These are phyloP conservation scores for Anacardium occidentale DNA, from an alignment of 345 rosid genomes.

Conservation along the genomic window DNA sequence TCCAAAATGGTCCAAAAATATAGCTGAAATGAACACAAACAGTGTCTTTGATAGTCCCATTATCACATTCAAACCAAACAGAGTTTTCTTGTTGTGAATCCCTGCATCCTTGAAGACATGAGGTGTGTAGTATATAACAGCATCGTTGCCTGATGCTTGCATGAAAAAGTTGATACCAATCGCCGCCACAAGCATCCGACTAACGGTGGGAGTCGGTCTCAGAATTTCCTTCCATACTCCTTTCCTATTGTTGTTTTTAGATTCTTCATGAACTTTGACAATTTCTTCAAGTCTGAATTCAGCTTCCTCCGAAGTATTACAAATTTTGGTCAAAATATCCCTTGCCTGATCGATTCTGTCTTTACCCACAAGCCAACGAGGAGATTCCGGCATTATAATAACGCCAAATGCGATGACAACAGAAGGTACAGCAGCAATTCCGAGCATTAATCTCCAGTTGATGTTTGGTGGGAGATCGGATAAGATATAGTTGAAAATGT, in stretches of 20 bases:
- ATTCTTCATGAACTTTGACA: conserved; percentile 14
- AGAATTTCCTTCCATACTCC: conserved; percentile 64
- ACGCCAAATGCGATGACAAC: conserved; percentile 46
- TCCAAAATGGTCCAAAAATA: conserved; percentile 54
- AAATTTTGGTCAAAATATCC: conserved; percentile 46
- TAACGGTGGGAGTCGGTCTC: conserved; percentile 46
- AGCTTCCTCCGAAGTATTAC: conserved; percentile 50
- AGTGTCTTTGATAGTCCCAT: conserved; percentile 50
- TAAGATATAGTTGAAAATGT: conserved; percentile 51
- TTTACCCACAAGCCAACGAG: conserved; percentile 63
- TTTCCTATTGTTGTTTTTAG: conserved; percentile 27
- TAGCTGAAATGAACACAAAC: conserved; percentile 55
- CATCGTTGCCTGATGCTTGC: conserved; percentile 75
- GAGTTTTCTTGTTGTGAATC: conserved; percentile 40
- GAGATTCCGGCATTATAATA: conserved; percentile 70
- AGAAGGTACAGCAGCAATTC: conserved; percentile 58
- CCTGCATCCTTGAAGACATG: conserved; percentile 60
- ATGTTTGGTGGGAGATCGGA: conserved; percentile 47
- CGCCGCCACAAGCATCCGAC: conserved; percentile 54
- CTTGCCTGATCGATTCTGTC: conserved; percentile 51
- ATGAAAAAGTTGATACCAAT: conserved; percentile 66
- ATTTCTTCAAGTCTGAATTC: conserved; percentile 51
- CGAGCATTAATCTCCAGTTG: conserved; percentile 71
- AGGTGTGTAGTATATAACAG: conserved; percentile 62
- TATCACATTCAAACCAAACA: conserved; percentile 51